phyloP scores from a whole-genome alignment of 129 eudicot species.

The Erigeron canadensis region DNA sequence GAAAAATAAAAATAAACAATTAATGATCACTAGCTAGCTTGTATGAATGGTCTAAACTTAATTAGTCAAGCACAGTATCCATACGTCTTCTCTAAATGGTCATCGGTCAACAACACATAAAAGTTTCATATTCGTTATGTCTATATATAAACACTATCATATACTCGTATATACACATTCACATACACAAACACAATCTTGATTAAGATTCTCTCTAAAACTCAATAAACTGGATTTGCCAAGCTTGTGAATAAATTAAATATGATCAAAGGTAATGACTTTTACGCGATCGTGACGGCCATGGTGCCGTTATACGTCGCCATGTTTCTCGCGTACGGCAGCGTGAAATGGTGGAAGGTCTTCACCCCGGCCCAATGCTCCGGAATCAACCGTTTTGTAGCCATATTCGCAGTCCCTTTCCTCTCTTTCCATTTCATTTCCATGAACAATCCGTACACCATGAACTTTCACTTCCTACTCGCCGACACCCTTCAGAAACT shows the following conservation, averaged over 20 bases:
- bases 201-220: too few relatives aligned
- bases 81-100: too few relatives aligned
- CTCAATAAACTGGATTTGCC: too few relatives aligned
- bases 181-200: too few relatives aligned
- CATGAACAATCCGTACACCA: slow-evolving; percentile 11
- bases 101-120: too few relatives aligned
- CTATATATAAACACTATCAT: too few relatives aligned
- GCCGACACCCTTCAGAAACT: slow-evolving; percentile 6
- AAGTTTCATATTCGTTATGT: too few relatives aligned
- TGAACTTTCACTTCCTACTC: slow-evolving; percentile 4
- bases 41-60: too few relatives aligned
- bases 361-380: slow-evolving; percentile 4
- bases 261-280: slow-evolving; percentile 1
- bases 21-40: too few relatives aligned
- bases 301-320: slow-evolving; percentile 1
- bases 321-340: slow-evolving; percentile 8
- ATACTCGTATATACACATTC: too few relatives aligned
- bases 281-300: neutral
- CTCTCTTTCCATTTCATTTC: slow-evolving; percentile 13
- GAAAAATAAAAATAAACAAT: too few relatives aligned
- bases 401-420: neutral
- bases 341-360: neutral
- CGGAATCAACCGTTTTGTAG: slow-evolving; percentile 7
- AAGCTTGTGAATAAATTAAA: neutral
- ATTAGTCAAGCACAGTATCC: too few relatives aligned